Evolutionary conservation across 225 moss, liverwort and hornwort species (phyloP), one percentile per base, ranked within the genome.

Genomic region (Takakia lepidozioides): DNA sequence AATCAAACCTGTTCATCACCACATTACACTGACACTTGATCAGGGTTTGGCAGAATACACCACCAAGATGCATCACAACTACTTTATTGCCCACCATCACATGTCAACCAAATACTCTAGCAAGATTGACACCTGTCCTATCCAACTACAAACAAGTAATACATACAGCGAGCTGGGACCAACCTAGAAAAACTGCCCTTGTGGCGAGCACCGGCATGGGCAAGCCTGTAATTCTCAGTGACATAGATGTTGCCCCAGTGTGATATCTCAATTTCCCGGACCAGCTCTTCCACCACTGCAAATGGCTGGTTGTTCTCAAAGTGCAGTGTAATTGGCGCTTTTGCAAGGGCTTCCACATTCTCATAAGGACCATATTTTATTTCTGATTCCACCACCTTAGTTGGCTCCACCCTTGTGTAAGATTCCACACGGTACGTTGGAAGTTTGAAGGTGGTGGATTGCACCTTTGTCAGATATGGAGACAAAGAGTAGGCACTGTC

Each of bases 171-270:
- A 11, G 32, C 7, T 32, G 11, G 14, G 19, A 41, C 48, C 7
- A 32, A 76, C 72, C 91, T 76, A 30, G 93, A 93, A 60, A 88
- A 93, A 13, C 76, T 71, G 38, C 93, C 88, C 48, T 86, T 93
- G 48, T 85, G 86, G 49, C 78, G 75, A 22, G 93, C 88, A 35
- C 88, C 93, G 55, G 64, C 62, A 54, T 93, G 86, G 8, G 43
- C 78, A 48, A 93, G 61, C 59, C 75, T 52, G 69, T 88, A 93
- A 44, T 74, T 76, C 71, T 93, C 93, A 7, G 93, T 93, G 18
- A 88, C 56, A 39, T 67, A 86, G 20, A 93, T 75, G 58, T 74
- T 88, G 21, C 93, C 93, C 93, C 93, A 93, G 59, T 93, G 93
- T 15, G 93, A 93, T 30, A 93, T 79, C 54, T 93, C 93, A 17